phyloP scores from a whole-genome alignment of 106 monocot genomes.

The Xerophyta viscosa region DNA sequence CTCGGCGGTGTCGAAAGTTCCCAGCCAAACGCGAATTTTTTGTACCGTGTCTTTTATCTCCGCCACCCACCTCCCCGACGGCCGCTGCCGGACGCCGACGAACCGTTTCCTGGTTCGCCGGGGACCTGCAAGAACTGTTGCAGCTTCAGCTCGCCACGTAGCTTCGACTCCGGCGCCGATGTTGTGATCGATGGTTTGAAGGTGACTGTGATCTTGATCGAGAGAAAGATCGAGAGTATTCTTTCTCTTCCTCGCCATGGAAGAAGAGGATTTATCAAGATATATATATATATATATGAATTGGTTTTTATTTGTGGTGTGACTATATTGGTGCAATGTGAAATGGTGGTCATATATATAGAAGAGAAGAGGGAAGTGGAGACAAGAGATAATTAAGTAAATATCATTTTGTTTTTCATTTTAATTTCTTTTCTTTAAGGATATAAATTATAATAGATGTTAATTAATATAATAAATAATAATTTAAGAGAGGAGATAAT shows the following conservation, averaged over 20 bases:
- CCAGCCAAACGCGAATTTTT: constrained; percentile 44
- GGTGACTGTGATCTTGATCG: background rate
- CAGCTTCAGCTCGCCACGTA: background rate
- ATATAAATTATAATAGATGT: no score
- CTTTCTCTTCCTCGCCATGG: constrained; percentile 25
- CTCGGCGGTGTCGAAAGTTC: constrained; percentile 50
- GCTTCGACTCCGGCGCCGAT: no score
- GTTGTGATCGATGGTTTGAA: no score
- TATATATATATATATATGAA: no score
- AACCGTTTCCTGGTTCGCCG: constrained; percentile 19
- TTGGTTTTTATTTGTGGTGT: no score
- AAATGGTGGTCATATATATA: no score
- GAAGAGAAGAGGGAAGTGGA: background rate
- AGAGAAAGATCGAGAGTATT: background rate
- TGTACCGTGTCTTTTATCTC: constrained; percentile 38
- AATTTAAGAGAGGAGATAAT: no score
- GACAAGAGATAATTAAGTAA: background rate
- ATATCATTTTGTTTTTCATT: no score
- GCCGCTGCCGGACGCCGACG: constrained; percentile 30
- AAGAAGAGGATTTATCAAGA: no score
- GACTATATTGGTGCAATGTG: no score
- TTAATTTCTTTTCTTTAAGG: no score
- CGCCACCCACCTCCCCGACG: constrained; percentile 31
- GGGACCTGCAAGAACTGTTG: constrained; percentile 1
- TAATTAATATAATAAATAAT: no score